phyloP scores from a whole-genome alignment of 2,329 filamentous ascomycete species.

The Botrytis pseudocinerea region DNA sequence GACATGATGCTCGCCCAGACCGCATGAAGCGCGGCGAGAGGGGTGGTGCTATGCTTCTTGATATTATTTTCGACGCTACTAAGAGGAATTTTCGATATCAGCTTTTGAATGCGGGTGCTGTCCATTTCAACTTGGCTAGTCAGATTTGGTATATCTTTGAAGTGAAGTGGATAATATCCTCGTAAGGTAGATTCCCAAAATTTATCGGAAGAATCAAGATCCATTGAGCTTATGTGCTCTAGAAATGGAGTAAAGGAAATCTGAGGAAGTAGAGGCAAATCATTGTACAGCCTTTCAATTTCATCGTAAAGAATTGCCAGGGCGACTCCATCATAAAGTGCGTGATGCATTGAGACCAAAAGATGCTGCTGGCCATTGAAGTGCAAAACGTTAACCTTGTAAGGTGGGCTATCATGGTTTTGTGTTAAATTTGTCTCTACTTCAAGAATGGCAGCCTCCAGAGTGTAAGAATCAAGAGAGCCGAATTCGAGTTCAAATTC shows the following conservation, averaged over 20 bases:
- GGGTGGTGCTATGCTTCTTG: slow-evolving; percentile 56
- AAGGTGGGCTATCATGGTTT: slow-evolving; percentile 34
- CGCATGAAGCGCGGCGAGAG: slow-evolving; percentile 69
- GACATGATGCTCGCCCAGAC: slow-evolving; percentile 69
- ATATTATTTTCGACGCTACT: slow-evolving; percentile 49
- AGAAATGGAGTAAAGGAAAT: slow-evolving; percentile 66
- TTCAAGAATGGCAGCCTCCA: slow-evolving; percentile 5
- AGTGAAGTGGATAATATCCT: slow-evolving; percentile 47
- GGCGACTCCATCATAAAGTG: slow-evolving; percentile 82
- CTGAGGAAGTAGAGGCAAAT: slow-evolving; percentile 48
- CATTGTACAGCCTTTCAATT: slow-evolving; percentile 59
- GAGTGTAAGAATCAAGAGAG: slow-evolving; percentile 9
- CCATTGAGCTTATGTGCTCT: slow-evolving; percentile 52
- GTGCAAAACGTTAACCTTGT: slow-evolving; percentile 30
- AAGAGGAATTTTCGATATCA: slow-evolving; percentile 28
- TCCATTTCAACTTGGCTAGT: neutral
- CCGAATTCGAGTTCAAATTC: slow-evolving; percentile 42
- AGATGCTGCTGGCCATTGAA: slow-evolving; percentile 26
- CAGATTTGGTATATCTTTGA: slow-evolving; percentile 4
- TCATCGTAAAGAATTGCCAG: slow-evolving; percentile 70
- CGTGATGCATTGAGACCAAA: slow-evolving; percentile 63
- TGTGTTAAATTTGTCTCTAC: neutral
- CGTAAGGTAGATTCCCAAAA: slow-evolving; percentile 67
- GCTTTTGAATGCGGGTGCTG: slow-evolving; percentile 25
- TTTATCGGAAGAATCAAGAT: slow-evolving; percentile 50